A percentile compares a stretch with the other conserved stretches of the same genome.
phyloP scores from a whole-genome alignment of 768 basidiomycete species.

The Suillus variegatus region DNA sequence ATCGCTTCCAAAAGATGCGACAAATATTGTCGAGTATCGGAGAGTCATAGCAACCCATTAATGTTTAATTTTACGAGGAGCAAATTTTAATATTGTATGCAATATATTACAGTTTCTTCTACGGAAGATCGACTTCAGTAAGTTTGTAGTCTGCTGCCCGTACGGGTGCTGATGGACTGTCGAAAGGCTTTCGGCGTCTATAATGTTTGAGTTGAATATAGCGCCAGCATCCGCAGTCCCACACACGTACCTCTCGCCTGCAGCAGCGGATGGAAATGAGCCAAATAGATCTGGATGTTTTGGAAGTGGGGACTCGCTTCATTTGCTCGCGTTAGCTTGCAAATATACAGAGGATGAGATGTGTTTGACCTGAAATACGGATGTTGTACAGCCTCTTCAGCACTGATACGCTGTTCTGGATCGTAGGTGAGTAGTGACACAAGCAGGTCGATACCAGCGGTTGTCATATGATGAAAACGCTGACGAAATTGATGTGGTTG shows the following conservation, averaged over 20 bases:
- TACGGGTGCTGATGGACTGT: slow-evolving; percentile 79
- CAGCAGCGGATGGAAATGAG: slow-evolving; percentile 94
- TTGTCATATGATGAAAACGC: slow-evolving; percentile 83
- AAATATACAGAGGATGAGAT: background rate
- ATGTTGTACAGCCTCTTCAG: slow-evolving; percentile 88
- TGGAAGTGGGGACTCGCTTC: slow-evolving; percentile 89
- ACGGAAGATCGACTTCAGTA: slow-evolving; percentile 58
- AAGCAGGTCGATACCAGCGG: slow-evolving; percentile 83
- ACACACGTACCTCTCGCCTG: slow-evolving; percentile 83
- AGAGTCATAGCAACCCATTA: slow-evolving; percentile 18
- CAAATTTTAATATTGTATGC: background rate
- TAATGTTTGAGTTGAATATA: background rate
- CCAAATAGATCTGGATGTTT: slow-evolving; percentile 96
- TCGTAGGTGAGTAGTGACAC: slow-evolving; percentile 86
- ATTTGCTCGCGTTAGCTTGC: slow-evolving; percentile 5
- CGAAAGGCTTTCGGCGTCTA: slow-evolving; percentile 76
- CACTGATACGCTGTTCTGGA: slow-evolving; percentile 81
- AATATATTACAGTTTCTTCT: slow-evolving; percentile 9
- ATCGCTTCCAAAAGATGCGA: slow-evolving; percentile 70
- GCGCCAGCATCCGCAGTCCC: background rate
- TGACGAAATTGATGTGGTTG: slow-evolving; percentile 78
- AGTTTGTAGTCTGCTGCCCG: slow-evolving; percentile 69
- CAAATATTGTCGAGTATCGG: slow-evolving; percentile 36
- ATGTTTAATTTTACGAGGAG: background rate
- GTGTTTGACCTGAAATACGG: slow-evolving; percentile 81